Base-by-base conservation (phyloP, 805 yeast species). In the Debaryomyces tyrocola region DNA sequence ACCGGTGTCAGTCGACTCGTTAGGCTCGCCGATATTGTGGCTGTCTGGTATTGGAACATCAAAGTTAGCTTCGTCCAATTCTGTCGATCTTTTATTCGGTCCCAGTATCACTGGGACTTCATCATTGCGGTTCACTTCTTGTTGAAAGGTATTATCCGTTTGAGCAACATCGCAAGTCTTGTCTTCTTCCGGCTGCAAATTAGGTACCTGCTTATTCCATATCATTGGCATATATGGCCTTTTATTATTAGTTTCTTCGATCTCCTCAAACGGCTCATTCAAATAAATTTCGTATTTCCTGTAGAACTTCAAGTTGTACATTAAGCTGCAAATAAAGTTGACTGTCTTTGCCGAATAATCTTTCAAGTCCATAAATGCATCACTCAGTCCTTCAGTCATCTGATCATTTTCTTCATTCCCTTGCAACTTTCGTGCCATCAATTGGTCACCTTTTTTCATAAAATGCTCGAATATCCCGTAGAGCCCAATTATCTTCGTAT, bases 401-500 rank as follows among this genome's bases (percentile, higher is more conserved):
- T 20, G 10, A 24, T 8, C n/a, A 10, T 35, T 11, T 17, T n/a
- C 20, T 27, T 31, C 33, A n/a, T 27, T 33, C 3, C 11, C 21
- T 2, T 36, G 27, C 7, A 39, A 24, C 7, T 24, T 24, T 24
- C 4, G 7, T 9, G 27, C 27, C 27, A 24, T 11, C 20, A 44
- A 15, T n/a, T n/a, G 7, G 33, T 33, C 14, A 11, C 39, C 42
- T 4, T 38, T 20, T 9, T 31, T 24, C 4, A 45, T 20, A 17
- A 45, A 45, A 33, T 41, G 24, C 3, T 37, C 42, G 12, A 51
- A 51, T 20, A 48, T 21, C 4, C 49, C 50, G 24, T 41, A 49
- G 9, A 51, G n/a, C 2, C 43, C 52, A 12, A 51, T 33, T n/a
- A 40, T 29, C 35, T 34, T 37, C 10, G 45, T 29, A 29, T 33